phyloP scores from a whole-genome alignment of 169 alveolate genomes.

The Plasmodium fragile region DNA sequence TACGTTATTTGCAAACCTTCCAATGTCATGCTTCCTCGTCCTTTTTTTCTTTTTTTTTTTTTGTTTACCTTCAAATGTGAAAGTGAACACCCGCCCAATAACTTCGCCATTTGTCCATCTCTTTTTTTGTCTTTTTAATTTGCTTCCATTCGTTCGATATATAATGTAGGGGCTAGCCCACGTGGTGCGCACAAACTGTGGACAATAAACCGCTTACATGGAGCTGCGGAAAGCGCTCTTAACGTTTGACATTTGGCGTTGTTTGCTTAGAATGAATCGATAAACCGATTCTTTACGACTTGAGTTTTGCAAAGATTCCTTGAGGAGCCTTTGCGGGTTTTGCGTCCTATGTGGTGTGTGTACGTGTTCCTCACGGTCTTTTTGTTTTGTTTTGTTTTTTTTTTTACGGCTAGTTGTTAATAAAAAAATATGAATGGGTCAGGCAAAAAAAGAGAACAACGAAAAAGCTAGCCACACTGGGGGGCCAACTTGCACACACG shows the following conservation, averaged over 20 bases:
- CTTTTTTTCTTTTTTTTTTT: not conserved
- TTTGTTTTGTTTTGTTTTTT: not conserved
- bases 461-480: not conserved
- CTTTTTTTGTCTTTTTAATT: not conserved
- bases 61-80: not conserved
- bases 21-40: not conserved
- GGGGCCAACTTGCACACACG: not conserved
- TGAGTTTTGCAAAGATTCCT: not conserved
- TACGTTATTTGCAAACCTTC: not conserved
- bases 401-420: not conserved
- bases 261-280: not conserved
- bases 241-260: not conserved
- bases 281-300: not conserved
- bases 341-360: not conserved
- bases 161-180: not conserved
- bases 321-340: not conserved
- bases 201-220: not conserved
- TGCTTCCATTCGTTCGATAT: not conserved
- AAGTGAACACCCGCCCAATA: not conserved
- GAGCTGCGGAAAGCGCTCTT: not conserved
- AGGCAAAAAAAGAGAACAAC: not conserved
- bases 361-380: not conserved
- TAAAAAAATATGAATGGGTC: not conserved
- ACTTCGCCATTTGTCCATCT: not conserved
- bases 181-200: not conserved